Evolutionary conservation across 495 filamentous ascomycete species (phyloP), one percentile per base, ranked within the genome.

Genomic region (Ramalina peruviana): DNA sequence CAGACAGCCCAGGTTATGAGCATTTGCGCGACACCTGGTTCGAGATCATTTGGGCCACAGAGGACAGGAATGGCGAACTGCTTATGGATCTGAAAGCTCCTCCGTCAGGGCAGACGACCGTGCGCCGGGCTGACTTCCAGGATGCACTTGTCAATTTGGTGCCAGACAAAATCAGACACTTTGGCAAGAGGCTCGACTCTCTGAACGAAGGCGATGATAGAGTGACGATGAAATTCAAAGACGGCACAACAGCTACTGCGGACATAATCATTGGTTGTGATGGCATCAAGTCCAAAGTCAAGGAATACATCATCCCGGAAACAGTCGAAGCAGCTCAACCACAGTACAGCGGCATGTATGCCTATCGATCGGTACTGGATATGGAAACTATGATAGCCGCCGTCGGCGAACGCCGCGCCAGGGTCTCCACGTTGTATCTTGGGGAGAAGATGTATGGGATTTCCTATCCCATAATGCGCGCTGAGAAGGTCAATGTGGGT

Each of bases 401-500:
- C 10, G 57, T 81, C 20, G 78, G 79, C 38, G 72, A 77, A 12
- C 66, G 69, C 41, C 50, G 67, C 0, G 72, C 73, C 0, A 54
- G 62, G 16, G 78, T 78, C n/a, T 64, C 65, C 25, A 70, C 74
- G 30, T 58, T 78, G 46, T 77, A 79, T 57, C 56, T 83, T 46
- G 81, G 81, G 0, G 65, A 74, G 7, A 72, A 76, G 36, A 70
- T 69, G 0, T 78, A 82, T 54, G 62, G 76, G 0, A 66, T 85
- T 13, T 83, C 80, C 1, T 85, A 79, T 58, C 81, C 82, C 0
- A 81, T 85, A 26, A 74, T 78, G 57, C 68, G 72, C 19, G 81
- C 76, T 5, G 65, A 73, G 56, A 77, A 73, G 11, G 75, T 85
- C 55, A 85, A 86, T 54, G 71, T 79, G 4, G 42, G 21, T 21